Conservation (phyloP, 2,329 filamentous ascomycete genomes). For the Phoma sp. region DNA sequence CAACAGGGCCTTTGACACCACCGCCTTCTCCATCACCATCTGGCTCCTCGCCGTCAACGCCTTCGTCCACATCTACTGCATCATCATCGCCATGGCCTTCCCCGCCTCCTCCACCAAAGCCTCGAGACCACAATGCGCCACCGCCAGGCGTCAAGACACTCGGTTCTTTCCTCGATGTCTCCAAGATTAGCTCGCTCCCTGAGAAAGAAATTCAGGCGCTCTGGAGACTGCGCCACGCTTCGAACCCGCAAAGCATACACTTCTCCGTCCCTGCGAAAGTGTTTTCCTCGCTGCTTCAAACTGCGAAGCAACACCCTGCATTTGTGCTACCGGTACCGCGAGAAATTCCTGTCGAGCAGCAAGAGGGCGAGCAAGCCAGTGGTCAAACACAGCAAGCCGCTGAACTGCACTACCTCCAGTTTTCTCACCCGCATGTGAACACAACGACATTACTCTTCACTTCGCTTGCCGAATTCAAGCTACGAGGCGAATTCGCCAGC, state of each 20-base stretch:
- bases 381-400: constrained; percentile 63
- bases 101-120: constrained; percentile 36
- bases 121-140: constrained; percentile 37
- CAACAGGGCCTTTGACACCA: constrained; percentile 53
- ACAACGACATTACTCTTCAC: constrained; percentile 80
- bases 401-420: constrained; percentile 96
- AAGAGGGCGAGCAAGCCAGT: constrained; percentile 10
- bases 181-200: constrained; percentile 76
- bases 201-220: constrained; percentile 82
- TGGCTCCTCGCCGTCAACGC: constrained; percentile 11
- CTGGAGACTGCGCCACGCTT: constrained; percentile 87
- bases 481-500: constrained; percentile 84
- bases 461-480: constrained; percentile 89
- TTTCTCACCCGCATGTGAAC: constrained; percentile 79
- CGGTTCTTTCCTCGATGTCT: constrained; percentile 75
- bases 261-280: constrained; percentile 76
- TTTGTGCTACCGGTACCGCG: constrained; percentile 90
- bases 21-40: constrained; percentile 19
- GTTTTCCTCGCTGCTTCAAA: constrained; percentile 74
- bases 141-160: constrained; percentile 67
- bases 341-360: constrained; percentile 46
- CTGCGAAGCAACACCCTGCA: constrained; percentile 77
- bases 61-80: constrained; percentile 13
- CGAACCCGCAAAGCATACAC: constrained; percentile 76
- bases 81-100: constrained; percentile 31